Conservation (phyloP, 495 filamentous ascomycete species). For the Penicillium malachiteum region DNA sequence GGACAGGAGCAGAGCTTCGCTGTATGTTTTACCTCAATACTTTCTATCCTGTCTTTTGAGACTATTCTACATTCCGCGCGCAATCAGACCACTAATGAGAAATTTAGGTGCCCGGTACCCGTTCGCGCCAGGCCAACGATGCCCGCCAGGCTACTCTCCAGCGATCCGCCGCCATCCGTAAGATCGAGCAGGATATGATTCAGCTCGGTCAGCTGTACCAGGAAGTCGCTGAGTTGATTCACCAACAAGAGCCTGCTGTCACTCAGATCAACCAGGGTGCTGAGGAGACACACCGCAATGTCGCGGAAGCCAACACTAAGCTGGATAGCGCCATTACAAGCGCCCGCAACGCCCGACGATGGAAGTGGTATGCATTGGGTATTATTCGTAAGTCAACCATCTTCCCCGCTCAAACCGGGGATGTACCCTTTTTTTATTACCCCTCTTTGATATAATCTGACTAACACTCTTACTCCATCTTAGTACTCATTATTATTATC, state of each 20-base stretch:
- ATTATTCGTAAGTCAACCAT: conserved; percentile 65
- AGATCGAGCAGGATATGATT: conserved; percentile 84
- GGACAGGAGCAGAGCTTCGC: conserved; percentile 74
- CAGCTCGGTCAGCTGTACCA: conserved; percentile 82
- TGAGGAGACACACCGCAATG: conserved; percentile 73
- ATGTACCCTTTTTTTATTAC: background rate
- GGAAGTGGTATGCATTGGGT: conserved; percentile 97
- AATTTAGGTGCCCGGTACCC: conserved; percentile 61
- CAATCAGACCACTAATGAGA: conserved; percentile 9
- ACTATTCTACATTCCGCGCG: background rate
- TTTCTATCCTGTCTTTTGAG: background rate
- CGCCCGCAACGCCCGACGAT: conserved; percentile 76
- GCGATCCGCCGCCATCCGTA: conserved; percentile 84
- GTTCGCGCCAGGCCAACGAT: conserved; percentile 75
- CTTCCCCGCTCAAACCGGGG: background rate
- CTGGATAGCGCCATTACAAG: conserved; percentile 74
- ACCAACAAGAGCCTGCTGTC: conserved; percentile 78
- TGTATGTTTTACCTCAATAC: conserved; percentile 27
- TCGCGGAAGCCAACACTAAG: conserved; percentile 77
- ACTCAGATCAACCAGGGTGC: conserved; percentile 77
- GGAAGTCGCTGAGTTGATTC: conserved; percentile 77
- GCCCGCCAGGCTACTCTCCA: conserved; percentile 73
- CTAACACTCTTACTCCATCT: background rate
- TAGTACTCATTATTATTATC: conserved; percentile 52
- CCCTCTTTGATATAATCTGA: background rate